Evolutionary conservation across 768 basidiomycete species (phyloP).

Genomic region (Favolaschia claudopus): DNA sequence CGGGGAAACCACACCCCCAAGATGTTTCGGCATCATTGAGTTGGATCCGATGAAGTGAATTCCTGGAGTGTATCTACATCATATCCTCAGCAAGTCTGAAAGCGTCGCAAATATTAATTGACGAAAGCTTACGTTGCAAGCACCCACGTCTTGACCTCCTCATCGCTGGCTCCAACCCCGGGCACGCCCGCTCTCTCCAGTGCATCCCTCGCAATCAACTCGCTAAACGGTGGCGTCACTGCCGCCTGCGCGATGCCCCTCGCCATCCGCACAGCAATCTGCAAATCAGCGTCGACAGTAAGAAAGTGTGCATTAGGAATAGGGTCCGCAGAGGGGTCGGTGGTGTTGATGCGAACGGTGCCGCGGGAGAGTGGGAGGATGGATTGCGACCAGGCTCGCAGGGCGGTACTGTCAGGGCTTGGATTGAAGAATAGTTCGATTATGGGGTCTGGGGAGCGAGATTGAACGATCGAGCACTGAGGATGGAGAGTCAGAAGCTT

Average conservation of each 20-base stretch:
- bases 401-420: background rate
- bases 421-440: slow-evolving; percentile 22
- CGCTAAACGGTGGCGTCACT: slow-evolving; percentile 21
- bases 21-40: slow-evolving; percentile 24
- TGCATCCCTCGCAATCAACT: slow-evolving; percentile 5
- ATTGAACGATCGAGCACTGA: too few relatives aligned
- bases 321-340: slow-evolving; percentile 14
- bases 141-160: slow-evolving; percentile 18
- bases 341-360: slow-evolving; percentile 20
- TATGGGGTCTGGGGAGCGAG: slow-evolving; percentile 23
- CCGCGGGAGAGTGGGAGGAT: slow-evolving; percentile 24
- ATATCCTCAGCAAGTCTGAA: too few relatives aligned
- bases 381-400: slow-evolving; percentile 9
- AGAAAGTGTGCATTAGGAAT: slow-evolving; percentile 17
- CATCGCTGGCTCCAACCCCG: slow-evolving; percentile 16
- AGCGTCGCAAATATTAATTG: too few relatives aligned
- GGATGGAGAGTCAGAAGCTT: too few relatives aligned
- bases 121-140: slow-evolving; percentile 13
- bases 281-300: slow-evolving; percentile 14
- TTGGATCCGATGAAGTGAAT: slow-evolving; percentile 23
- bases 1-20: slow-evolving; percentile 26
- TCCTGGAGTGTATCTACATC: slow-evolving; percentile 17
- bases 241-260: slow-evolving; percentile 16
- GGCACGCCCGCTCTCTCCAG: slow-evolving; percentile 11
- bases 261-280: slow-evolving; percentile 15